These are phyloP conservation scores for Glonium stellatum DNA, from an alignment of 495 filamentous ascomycete species.

Conservation along the genomic window DNA sequence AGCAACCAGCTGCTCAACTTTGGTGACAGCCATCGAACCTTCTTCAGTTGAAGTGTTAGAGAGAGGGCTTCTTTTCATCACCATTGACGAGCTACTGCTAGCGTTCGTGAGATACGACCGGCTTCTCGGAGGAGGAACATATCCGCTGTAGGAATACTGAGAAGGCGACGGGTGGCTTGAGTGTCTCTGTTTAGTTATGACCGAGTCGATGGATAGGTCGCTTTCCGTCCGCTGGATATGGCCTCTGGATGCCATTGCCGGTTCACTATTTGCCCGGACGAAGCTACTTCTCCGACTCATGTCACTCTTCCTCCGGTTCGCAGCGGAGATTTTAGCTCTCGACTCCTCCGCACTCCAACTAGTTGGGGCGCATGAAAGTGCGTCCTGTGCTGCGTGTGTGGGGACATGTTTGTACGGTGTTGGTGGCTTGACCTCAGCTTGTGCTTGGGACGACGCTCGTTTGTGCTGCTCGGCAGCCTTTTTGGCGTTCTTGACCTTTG, in stretches of 20 bases:
- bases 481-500: constrained; percentile 31
- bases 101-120: neutral
- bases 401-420: constrained; percentile 32
- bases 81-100: neutral
- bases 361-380: constrained; percentile 46
- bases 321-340: constrained; percentile 17
- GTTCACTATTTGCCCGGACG: constrained; percentile 3
- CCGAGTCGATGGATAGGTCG: constrained; percentile 7
- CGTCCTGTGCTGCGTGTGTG: constrained; percentile 39
- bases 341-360: constrained; percentile 35
- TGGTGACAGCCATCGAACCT: neutral
- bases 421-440: constrained; percentile 8
- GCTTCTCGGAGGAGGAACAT: neutral
- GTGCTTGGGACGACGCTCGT: constrained; percentile 7
- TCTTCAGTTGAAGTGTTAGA: constrained; percentile 4
- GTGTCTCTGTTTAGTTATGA: constrained; percentile 8
- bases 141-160: neutral
- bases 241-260: too few relatives aligned
- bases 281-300: constrained; percentile 6
- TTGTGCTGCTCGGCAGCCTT: constrained; percentile 30
- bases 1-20: too few relatives aligned
- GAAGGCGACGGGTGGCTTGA: neutral
- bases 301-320: constrained; percentile 19
- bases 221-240: neutral
- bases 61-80: constrained; percentile 7